Conservation (phyloP, 2,329 filamentous ascomycete genomes). For the Rutstroemia sp. region DNA sequence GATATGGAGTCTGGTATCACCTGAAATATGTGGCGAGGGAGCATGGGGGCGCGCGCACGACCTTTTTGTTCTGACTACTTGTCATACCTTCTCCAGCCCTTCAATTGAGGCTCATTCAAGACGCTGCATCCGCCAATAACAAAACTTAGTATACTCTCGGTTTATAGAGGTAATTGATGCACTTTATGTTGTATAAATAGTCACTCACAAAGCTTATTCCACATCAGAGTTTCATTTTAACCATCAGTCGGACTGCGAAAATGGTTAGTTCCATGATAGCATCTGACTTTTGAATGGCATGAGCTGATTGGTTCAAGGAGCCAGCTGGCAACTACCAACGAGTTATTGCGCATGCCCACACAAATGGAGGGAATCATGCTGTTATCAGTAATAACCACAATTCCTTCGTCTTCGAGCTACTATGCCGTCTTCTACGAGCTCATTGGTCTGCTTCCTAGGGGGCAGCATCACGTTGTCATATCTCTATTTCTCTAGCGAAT, state of each 20-base stretch:
- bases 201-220: neutral
- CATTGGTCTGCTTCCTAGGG: neutral
- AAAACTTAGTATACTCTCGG: neutral
- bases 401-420: neutral
- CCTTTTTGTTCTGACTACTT: neutral
- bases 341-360: neutral
- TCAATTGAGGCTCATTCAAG: neutral
- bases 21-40: constrained; percentile 5
- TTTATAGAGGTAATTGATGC: neutral
- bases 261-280: too few relatives aligned
- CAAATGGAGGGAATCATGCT: neutral
- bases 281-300: too few relatives aligned
- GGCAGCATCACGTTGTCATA: neutral
- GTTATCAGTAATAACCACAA: neutral
- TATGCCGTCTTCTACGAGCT: neutral
- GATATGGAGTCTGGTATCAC: neutral
- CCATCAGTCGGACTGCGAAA: too few relatives aligned
- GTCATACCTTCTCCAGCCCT: constrained; percentile 2
- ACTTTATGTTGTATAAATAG: neutral
- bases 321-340: neutral
- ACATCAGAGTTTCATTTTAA: too few relatives aligned
- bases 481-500: neutral
- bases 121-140: neutral
- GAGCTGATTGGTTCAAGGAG: neutral
- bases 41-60: neutral